Evolutionary conservation across 1,139 yeast species (phyloP).

Genomic region (Kodamaea ohmeri): DNA sequence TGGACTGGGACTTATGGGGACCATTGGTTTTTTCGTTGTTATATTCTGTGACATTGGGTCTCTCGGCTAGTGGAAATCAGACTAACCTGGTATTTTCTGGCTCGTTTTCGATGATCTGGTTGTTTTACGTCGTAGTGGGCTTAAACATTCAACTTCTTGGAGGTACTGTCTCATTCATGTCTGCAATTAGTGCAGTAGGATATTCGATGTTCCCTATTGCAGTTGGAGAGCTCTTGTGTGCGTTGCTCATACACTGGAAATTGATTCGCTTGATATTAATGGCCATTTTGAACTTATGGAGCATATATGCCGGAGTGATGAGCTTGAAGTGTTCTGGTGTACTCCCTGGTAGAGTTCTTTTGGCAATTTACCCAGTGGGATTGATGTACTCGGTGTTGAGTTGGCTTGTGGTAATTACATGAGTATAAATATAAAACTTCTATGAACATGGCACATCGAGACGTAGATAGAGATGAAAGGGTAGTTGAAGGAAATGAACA

Average conservation of each 20-base stretch:
- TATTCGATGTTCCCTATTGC: conserved; percentile 79
- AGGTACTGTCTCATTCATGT: conserved; percentile 69
- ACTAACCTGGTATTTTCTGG: conserved; percentile 52
- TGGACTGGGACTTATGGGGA: conserved; percentile 91
- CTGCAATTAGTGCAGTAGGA: conserved; percentile 78
- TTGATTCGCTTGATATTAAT: conserved; percentile 55
- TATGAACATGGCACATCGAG: too few relatives aligned
- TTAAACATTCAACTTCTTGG: conserved; percentile 75
- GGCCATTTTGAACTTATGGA: conserved; percentile 62
- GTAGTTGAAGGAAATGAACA: too few relatives aligned
- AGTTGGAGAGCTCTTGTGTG: conserved; percentile 59
- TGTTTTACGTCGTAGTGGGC: conserved; percentile 57
- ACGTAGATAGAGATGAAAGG: too few relatives aligned
- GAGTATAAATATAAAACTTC: too few relatives aligned
- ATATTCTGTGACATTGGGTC: conserved; percentile 56
- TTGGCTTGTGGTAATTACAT: conserved; percentile 76
- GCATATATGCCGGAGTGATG: conserved; percentile 64
- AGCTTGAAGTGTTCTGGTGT: conserved; percentile 71
- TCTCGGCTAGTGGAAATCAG: conserved; percentile 31
- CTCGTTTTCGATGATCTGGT: conserved; percentile 48
- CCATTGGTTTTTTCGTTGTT: conserved; percentile 71
- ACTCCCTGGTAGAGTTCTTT: conserved; percentile 61
- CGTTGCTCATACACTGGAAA: conserved; percentile 51
- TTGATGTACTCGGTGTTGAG: conserved; percentile 70
- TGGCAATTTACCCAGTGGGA: conserved; percentile 80